phyloP scores from a whole-genome alignment of 345 rosid species.

The Eucalyptus albens region DNA sequence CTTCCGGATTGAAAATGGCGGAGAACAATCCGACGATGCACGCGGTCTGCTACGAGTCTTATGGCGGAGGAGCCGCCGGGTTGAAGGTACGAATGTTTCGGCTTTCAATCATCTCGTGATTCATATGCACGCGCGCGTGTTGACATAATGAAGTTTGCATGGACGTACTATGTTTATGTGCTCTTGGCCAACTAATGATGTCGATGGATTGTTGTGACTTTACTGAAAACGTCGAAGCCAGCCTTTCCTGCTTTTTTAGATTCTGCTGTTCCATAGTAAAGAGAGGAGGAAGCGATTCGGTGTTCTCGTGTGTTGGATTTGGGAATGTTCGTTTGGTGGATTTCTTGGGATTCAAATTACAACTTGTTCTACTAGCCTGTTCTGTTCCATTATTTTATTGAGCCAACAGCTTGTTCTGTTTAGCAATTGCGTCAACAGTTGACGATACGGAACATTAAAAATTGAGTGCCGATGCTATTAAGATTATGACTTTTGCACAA shows the following conservation, averaged over 20 bases:
- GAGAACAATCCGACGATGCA: constrained; percentile 29
- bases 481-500: neutral
- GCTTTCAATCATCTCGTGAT: neutral
- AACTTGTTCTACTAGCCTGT: neutral
- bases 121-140: neutral
- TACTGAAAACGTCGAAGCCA: neutral
- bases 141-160: neutral
- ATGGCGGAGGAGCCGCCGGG: constrained; percentile 36
- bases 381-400: neutral
- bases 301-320: neutral
- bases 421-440: neutral
- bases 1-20: neutral
- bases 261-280: neutral
- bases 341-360: neutral
- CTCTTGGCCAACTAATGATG: neutral
- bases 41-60: constrained; percentile 16
- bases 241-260: neutral
- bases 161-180: neutral
- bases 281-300: neutral
- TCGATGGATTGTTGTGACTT: neutral
- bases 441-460: neutral
- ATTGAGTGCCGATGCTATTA: neutral
- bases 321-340: neutral
- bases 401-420: neutral
- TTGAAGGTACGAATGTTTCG: constrained; percentile 18